These are phyloP conservation scores for Nadsonia commutata DNA, from an alignment of 1,139 yeast genomes.

Conservation along the genomic window DNA sequence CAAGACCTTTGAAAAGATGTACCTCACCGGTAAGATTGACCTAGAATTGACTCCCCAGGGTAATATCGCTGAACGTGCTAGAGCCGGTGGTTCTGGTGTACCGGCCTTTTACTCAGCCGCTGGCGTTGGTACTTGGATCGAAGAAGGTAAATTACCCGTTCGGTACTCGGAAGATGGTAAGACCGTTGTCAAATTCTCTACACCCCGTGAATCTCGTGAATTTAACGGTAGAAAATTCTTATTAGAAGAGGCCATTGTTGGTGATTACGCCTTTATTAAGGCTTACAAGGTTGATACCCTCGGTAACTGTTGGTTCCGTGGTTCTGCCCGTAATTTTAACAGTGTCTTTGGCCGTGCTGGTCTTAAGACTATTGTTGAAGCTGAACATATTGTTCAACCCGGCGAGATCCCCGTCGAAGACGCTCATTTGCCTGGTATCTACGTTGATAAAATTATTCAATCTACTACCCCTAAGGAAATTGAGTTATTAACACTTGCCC, in stretches of 20 bases:
- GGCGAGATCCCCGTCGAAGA: slow-evolving; percentile 33
- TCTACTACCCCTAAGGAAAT: slow-evolving; percentile 31
- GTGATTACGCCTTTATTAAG: slow-evolving; percentile 34
- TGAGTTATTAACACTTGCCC: slow-evolving; percentile 23
- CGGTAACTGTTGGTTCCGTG: slow-evolving; percentile 36
- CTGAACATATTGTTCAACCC: slow-evolving; percentile 35
- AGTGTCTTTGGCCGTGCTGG: slow-evolving; percentile 34
- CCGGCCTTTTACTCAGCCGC: slow-evolving; percentile 38
- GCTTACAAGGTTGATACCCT: slow-evolving; percentile 34
- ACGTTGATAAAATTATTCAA: slow-evolving; percentile 29
- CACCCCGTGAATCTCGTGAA: slow-evolving; percentile 30
- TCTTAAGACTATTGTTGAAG: slow-evolving; percentile 34
- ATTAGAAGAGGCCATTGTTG: slow-evolving; percentile 30
- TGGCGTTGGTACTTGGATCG: slow-evolving; percentile 38
- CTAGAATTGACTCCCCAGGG: slow-evolving; percentile 38
- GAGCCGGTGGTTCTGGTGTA: slow-evolving; percentile 39
- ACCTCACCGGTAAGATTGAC: slow-evolving; percentile 31
- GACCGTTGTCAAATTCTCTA: slow-evolving; percentile 24
- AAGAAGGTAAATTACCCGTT: slow-evolving; percentile 34
- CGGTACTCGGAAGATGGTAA: slow-evolving; percentile 23
- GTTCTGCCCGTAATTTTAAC: slow-evolving; percentile 35
- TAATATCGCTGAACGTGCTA: slow-evolving; percentile 33
- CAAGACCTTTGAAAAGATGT: slow-evolving; percentile 29
- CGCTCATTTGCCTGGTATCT: slow-evolving; percentile 34
- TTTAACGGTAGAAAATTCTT: slow-evolving; percentile 31